Evolutionary conservation across 805 yeast species (phyloP).

Genomic region (Candida patagonica): DNA sequence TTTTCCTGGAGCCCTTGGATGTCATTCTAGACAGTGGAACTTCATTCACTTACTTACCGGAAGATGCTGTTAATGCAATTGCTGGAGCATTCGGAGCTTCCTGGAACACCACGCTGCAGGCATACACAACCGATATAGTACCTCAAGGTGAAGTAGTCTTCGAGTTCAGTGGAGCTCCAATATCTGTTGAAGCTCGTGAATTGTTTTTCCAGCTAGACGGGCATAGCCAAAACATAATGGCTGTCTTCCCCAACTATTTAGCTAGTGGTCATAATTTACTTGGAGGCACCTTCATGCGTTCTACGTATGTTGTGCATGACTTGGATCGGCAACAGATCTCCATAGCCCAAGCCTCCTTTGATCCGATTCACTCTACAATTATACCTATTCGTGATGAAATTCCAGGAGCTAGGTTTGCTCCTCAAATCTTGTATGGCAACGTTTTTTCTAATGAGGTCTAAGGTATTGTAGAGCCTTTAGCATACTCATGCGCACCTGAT

Average conservation of each 20-base stretch:
- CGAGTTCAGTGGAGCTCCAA: constrained; percentile 42
- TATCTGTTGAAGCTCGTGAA: constrained; percentile 32
- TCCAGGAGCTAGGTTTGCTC: constrained; percentile 30
- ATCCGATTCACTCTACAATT: constrained; percentile 12
- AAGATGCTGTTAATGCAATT: constrained; percentile 16
- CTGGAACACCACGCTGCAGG: constrained; percentile 32
- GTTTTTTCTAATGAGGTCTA: too few species aligned
- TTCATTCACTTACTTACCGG: constrained; percentile 41
- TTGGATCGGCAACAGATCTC: constrained; percentile 48
- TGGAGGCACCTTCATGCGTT: constrained; percentile 59
- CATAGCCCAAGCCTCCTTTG: constrained; percentile 38
- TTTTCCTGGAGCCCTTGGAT: constrained; percentile 12
- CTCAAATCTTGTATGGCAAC: too few species aligned
- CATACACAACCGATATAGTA: constrained; percentile 11
- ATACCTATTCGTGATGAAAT: constrained; percentile 15
- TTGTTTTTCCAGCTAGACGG: constrained; percentile 12
- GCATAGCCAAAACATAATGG: too few species aligned
- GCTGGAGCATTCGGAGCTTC: constrained; percentile 2
- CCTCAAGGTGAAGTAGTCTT: constrained; percentile 31
- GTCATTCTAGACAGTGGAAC: constrained; percentile 54
- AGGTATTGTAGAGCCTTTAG: too few species aligned
- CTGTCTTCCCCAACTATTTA: constrained; percentile 3
- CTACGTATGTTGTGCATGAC: constrained; percentile 60
- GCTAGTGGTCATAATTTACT: constrained; percentile 28
- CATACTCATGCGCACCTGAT: too few species aligned